A percentile compares a stretch with the other conserved stretches of the same genome.
Conservation (phyloP, 75 land plant genomes). For the Gnetum montanum region DNA sequence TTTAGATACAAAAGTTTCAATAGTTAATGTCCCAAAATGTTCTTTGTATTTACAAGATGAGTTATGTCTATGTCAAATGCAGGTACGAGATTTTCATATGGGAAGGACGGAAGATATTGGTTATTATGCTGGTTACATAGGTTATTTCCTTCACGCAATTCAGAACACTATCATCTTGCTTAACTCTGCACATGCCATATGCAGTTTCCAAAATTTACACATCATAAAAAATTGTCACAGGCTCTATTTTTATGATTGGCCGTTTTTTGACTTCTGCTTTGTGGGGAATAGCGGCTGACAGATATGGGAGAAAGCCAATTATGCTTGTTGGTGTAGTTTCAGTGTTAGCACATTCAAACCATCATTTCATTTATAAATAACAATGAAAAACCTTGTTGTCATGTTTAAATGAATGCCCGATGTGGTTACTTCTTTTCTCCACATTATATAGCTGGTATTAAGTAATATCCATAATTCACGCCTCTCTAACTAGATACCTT, state of each 20-base stretch:
- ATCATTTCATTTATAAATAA: background rate
- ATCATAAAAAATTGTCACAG: slow-evolving; percentile 3
- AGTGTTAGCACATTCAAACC: slow-evolving; percentile 9
- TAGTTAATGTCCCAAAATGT: too few species aligned
- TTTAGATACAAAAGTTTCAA: too few species aligned
- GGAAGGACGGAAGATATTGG: slow-evolving; percentile 11
- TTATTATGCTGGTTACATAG: slow-evolving; percentile 6
- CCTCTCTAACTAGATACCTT: background rate
- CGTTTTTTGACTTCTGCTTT: slow-evolving; percentile 12
- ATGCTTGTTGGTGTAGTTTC: slow-evolving; percentile 19
- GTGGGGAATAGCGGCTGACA: slow-evolving; percentile 26
- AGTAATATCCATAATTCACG: background rate
- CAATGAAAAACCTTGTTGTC: background rate
- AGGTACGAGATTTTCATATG: slow-evolving; percentile 7
- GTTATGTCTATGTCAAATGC: background rate
- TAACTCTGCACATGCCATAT: background rate
- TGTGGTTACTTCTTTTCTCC: too few species aligned
- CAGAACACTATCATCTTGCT: background rate
- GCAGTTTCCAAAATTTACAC: background rate
- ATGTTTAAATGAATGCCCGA: background rate
- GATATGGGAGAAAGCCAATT: slow-evolving; percentile 26
- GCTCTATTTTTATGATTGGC: slow-evolving; percentile 29
- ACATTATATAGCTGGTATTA: background rate
- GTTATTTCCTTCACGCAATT: background rate
- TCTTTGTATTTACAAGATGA: background rate